Base-by-base conservation (phyloP, 2,329 filamentous ascomycete genomes). In the Gnomoniopsis sp. region DNA sequence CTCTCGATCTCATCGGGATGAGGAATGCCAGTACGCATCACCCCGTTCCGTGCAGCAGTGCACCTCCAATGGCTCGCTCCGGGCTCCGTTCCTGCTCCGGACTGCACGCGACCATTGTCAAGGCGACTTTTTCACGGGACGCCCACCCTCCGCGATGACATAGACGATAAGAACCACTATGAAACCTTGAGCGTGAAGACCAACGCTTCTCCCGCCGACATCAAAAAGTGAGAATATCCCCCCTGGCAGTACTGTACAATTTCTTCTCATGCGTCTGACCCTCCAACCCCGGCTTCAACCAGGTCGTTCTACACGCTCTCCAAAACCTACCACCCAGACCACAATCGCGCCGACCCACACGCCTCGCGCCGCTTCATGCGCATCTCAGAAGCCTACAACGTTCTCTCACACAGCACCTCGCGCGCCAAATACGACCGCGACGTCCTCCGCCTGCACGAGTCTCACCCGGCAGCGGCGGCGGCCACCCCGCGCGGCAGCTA, bases 321-420 rank as follows among this genome's bases (percentile, higher is more conserved):
- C 69, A 96, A 97, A 75, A 77, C 83, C 55, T 88, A 96, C 81
- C 95, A 99, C 74, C 95, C 95, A 1, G 95, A 99, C 80, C 86
- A 87, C 71, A 96, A 98, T 79, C 90, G 82, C 61, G 70, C 83
- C 66, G 88, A 96, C 74, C 88, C 90, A 4, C 71, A 76, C 59
- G 89, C 93, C 62, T 80, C 87, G 3, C 77, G 84, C 59, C 89
- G 88, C 70, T 99, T 96, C 80, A 86, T 92, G 72, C 82, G 85
- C 66, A 88, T 97, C 71, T 89, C 86, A 70, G 89, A 95, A 71
- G 92, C 93, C 65, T 97, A 96, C 79, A 80, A 85, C 59, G 74
- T 89, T 48, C 88, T 97, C 59, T 85, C 87, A 59, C 84, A 88
- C 64, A 79, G 88, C 19, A 79, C 86, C 21, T 92, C 91, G 70